phyloP scores from a whole-genome alignment of 441 rosid species.

The Populus trichocarpa region DNA sequence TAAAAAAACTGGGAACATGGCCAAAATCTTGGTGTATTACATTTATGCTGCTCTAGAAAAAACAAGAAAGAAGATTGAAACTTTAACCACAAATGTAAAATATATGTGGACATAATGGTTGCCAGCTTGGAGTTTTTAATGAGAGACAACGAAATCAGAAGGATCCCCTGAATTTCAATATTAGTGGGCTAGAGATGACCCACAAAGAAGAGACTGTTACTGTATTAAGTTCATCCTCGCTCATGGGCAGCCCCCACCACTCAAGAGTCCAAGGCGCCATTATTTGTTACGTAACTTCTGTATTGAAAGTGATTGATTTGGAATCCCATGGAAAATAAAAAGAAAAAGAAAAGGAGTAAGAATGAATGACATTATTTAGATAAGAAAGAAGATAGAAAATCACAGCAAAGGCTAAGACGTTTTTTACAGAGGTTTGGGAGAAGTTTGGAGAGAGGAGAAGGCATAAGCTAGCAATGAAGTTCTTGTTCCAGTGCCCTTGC shows the following conservation, averaged over 20 bases:
- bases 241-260: constrained; percentile 21
- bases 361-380: constrained; percentile 15
- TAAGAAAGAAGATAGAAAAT: constrained; percentile 7
- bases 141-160: constrained; percentile 20
- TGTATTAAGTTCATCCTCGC: constrained; percentile 11
- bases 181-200: constrained; percentile 22
- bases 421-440: neutral
- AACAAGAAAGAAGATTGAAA: neutral
- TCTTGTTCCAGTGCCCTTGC: constrained; percentile 94
- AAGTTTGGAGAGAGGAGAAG: neutral
- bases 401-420: neutral
- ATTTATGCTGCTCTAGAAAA: neutral
- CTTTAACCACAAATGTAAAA: neutral
- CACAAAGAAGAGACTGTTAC: constrained; percentile 8
- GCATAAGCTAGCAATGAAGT: constrained; percentile 59
- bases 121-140: constrained; percentile 35
- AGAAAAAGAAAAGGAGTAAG: neutral
- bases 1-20: neutral
- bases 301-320: constrained; percentile 44
- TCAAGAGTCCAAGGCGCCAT: constrained; percentile 22
- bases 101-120: constrained; percentile 14
- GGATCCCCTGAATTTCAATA: constrained; percentile 15
- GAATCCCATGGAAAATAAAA: constrained; percentile 38
- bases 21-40: neutral
- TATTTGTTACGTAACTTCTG: constrained; percentile 28